Evolutionary conservation across 768 basidiomycete species (phyloP), one percentile per base, ranked within the genome.

Genomic region (Tylopilus balloui): DNA sequence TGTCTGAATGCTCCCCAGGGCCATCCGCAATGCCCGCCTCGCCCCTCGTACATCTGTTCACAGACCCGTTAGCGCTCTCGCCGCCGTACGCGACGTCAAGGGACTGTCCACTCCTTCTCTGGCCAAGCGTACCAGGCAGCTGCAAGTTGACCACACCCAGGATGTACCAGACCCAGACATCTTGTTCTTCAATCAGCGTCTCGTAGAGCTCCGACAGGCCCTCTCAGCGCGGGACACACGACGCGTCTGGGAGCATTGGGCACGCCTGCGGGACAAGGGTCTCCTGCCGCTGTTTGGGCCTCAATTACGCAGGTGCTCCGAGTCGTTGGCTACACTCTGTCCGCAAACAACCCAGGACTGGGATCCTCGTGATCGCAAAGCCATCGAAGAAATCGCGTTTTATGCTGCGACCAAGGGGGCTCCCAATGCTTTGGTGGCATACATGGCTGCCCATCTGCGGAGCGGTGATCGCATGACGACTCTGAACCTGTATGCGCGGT

Each of bases 331-430:
- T 14, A 47, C 56, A 1, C 47, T 69, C 55, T 62, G 61, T 66
- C 63, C 57, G 32, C 54, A 32, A 21, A 39, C 42, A 35, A 17
- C 48, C 15, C 36, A 56, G 27, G 31, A 44, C 14, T 66, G 70
- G 63, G 58, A 68, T 31, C 56, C 65, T 11, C 46, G 51, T 19
- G 57, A 71, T 19, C 61, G 57, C 51, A 57, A 58, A 19, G 54
- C 62, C 3, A 62, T 77, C 5, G 71, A 76, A 53, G 69, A 75
- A 45, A 74, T 86, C 41, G 78, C 80, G 6, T 42, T 85, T 19
- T 60, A 69, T 31, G 69, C 76, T 7, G 80, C 84, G 0, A 69
- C 59, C 11, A 63, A 61, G 24, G 71, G 76, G 25, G 71, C 71
- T 9, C 67, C 73, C 13, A 71, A 73, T 11, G 78, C 78, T 4